Evolutionary conservation across 768 basidiomycete species (phyloP), one percentile per base, ranked within the genome.

Genomic region (Naganishia kalamii): DNA sequence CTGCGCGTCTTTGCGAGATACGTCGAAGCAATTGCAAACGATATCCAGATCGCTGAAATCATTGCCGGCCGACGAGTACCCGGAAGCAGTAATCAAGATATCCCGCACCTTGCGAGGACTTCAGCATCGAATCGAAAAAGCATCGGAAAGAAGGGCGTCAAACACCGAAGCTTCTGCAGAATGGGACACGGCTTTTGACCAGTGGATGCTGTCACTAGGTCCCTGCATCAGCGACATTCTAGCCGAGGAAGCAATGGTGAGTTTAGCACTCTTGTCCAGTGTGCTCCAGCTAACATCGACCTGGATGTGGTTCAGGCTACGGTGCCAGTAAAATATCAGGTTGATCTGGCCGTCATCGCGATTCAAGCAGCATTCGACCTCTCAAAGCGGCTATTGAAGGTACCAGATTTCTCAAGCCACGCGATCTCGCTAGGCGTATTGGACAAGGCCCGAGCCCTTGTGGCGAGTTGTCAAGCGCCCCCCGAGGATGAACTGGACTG

Each of bases 401-500:
- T 37, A 15, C 41, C 4, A 29, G 23, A 51, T 52, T 37, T 30
- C 29, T 29, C 37, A 25, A 35, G 48, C 61, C 54, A 62, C 43
- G 47, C 40, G 46, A 27, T n/a, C n/a, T 23, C 25, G 19, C 23
- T 59, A 27, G 27, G 33, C 8, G 32, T 50, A 12, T 32, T 63
- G 35, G 21, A 41, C 17, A 44, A 54, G 4, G 62, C 51, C 17
- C 47, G 35, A 13, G 12, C 41, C 6, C 23, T 67, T 40, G 43
- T 43, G 10, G 17, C 25, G 41, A 11, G 25, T 5, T 46, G 10
- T 37, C 40, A 30, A n/a, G 33, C 52, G 29, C 23, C 30, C 29
- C 17, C 8, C 12, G 4, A 47, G 8, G 70, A 72, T 19, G 27
- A 62, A 21, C 68, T 71, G 33, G 76, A 79, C 33, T 73, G 74